A percentile compares a stretch with the other conserved stretches of the same genome.
Evolutionary conservation across 1,284 basidiomycete genomes (phyloP).

Genomic region (Cystobasidium sp.): DNA sequence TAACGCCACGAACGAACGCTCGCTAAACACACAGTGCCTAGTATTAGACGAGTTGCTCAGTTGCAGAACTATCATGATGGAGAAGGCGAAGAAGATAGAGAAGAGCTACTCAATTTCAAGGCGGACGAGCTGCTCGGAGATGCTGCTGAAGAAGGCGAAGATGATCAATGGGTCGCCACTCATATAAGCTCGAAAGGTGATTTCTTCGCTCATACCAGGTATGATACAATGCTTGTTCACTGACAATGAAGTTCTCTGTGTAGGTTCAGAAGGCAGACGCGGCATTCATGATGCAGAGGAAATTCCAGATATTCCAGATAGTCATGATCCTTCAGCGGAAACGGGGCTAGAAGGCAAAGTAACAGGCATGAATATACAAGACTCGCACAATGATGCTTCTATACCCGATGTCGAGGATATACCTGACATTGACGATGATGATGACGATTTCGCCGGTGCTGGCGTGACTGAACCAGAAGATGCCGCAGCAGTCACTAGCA

Average conservation of each 20-base stretch:
- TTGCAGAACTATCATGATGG: conserved; percentile 85
- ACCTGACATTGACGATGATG: conserved; percentile 83
- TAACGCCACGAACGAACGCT: too few relatives aligned
- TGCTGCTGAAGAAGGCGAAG: conserved; percentile 55
- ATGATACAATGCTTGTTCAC: background rate
- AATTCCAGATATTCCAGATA: conserved; percentile 55
- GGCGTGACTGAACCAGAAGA: conserved; percentile 73
- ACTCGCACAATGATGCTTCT: conserved; percentile 57
- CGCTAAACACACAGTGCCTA: conserved; percentile 78
- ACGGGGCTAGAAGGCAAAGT: conserved; percentile 53
- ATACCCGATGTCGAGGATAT: conserved; percentile 87
- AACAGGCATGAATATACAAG: conserved; percentile 57
- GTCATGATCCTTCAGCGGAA: conserved; percentile 11
- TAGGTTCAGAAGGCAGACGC: background rate
- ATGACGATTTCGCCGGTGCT: conserved; percentile 60
- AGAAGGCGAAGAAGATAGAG: conserved; percentile 91
- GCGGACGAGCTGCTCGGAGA: conserved; percentile 59
- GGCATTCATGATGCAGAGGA: conserved; percentile 52
- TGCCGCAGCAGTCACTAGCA: conserved; percentile 75
- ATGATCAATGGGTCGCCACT: conserved; percentile 61
- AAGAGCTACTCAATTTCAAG: conserved; percentile 71
- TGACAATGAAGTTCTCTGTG: background rate
- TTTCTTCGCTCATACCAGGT: background rate
- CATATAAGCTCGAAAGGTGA: conserved; percentile 52
- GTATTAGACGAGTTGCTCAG: conserved; percentile 84